phyloP scores from a whole-genome alignment of 75 land plant species.

The Pinus taeda region DNA sequence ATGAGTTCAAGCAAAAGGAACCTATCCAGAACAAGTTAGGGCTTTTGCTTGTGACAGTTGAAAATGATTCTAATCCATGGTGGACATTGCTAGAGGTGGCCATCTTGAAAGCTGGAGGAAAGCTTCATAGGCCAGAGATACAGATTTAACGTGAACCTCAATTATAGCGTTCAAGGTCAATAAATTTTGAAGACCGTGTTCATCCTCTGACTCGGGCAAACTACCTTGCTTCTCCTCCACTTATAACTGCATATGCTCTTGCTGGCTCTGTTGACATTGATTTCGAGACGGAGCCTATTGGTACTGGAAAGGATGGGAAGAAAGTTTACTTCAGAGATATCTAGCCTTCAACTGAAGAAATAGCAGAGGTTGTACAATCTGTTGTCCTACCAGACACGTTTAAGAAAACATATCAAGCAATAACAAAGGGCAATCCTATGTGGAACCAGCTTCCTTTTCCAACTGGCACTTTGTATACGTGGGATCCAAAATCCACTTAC shows the following conservation, averaged over 20 bases:
- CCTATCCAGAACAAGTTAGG: too few species aligned
- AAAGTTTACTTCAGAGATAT: constrained; percentile 73
- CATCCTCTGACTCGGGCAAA: constrained; percentile 95
- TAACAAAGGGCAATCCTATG: constrained; percentile 88
- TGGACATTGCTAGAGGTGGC: too few species aligned
- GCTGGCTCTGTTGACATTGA: constrained; percentile 68
- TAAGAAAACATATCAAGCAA: constrained; percentile 76
- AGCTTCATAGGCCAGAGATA: too few species aligned
- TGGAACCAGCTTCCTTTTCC: constrained; percentile 84
- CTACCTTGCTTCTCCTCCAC: constrained; percentile 16
- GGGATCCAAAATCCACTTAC: constrained; percentile 92
- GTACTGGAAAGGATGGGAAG: constrained; percentile 78
- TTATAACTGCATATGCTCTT: constrained; percentile 15
- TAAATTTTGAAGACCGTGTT: constrained; percentile 93
- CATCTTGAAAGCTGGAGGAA: too few species aligned
- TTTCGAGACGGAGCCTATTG: constrained; percentile 85
- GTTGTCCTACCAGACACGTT: constrained; percentile 93
- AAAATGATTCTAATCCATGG: too few species aligned
- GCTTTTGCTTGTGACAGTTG: too few species aligned
- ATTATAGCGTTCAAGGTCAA: too few species aligned
- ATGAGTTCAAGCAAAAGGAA: too few species aligned
- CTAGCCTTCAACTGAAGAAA: constrained; percentile 87
- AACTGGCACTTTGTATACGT: constrained; percentile 56
- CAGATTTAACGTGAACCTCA: too few species aligned
- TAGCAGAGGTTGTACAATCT: constrained; percentile 75